Conservation (phyloP, 2,329 filamentous ascomycete species). For the Neoscytalidium dimidiatum region DNA sequence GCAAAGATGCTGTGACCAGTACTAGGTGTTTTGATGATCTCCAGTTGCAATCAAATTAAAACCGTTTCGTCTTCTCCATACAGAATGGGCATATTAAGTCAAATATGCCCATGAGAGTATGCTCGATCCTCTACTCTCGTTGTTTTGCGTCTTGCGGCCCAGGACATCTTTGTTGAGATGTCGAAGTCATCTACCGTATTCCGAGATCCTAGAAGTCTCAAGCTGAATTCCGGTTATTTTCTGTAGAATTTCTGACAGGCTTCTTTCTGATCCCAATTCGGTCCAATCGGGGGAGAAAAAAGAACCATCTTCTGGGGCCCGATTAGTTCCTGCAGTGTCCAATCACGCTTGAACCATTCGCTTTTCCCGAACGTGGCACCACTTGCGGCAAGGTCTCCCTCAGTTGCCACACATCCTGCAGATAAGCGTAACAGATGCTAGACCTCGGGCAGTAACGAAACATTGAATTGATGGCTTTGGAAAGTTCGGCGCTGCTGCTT, state of each 20-base stretch:
- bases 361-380: background rate
- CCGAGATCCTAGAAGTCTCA: background rate
- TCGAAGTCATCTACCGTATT: background rate
- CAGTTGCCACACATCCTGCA: conserved; percentile 15
- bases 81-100: conserved; percentile 16
- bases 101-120: conserved; percentile 19
- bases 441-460: conserved; percentile 24
- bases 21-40: conserved; percentile 11
- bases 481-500: conserved; percentile 22
- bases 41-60: conserved; percentile 19
- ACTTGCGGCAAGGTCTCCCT: background rate
- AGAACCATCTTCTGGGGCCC: background rate
- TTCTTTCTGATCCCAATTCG: background rate
- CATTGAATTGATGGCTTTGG: conserved; percentile 27
- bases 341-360: conserved; percentile 17
- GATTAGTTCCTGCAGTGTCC: conserved; percentile 21
- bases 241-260: background rate
- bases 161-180: conserved; percentile 11
- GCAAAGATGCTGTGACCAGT: conserved; percentile 19
- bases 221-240: background rate
- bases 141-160: conserved; percentile 8
- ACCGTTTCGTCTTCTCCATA: conserved; percentile 20
- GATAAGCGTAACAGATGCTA: conserved; percentile 21
- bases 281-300: conserved; percentile 11
- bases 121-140: conserved; percentile 10